Conservation (phyloP, 2,329 filamentous ascomycete genomes). For the Leptographium lundbergii region DNA sequence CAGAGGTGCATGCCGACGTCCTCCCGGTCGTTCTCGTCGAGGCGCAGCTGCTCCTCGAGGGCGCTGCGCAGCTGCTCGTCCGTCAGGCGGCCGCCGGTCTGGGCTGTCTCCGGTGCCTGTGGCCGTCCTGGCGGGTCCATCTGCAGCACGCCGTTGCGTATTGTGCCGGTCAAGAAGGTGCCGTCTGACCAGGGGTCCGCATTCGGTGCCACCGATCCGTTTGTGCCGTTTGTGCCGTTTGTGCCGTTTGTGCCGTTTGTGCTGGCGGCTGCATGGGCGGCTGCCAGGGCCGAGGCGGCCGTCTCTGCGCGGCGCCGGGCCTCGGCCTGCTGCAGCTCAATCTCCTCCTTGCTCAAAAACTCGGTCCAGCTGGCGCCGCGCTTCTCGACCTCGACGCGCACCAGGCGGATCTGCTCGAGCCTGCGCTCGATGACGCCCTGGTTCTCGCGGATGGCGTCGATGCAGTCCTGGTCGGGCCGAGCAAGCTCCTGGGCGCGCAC, state of each 20-base stretch:
- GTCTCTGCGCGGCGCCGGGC: conserved; percentile 5
- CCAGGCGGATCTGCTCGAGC: conserved; percentile 49
- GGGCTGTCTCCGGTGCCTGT: not conserved
- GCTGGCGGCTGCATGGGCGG: not conserved
- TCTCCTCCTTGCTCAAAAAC: conserved; percentile 36
- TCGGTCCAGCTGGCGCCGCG: conserved; percentile 45
- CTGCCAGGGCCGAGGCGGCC: not conserved
- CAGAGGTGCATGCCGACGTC: not conserved
- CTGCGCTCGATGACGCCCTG: conserved; percentile 55
- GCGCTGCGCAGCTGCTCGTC: conserved; percentile 47
- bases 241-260: not conserved
- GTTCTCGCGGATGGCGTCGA: conserved; percentile 64
- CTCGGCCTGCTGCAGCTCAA: conserved; percentile 6
- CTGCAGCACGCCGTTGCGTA: conserved; percentile 36
- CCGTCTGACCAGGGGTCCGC: conserved; percentile 45
- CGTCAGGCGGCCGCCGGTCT: conserved; percentile 33
- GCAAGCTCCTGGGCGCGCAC: conserved; percentile 13
- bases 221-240: not conserved
- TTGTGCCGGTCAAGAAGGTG: conserved; percentile 48
- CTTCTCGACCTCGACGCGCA: conserved; percentile 51
- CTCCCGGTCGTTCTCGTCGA: conserved; percentile 14
- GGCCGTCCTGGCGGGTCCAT: conserved; percentile 22
- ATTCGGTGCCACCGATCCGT: not conserved
- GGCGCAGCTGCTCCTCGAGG: conserved; percentile 41
- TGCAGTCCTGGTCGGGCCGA: conserved; percentile 53